phyloP scores from a whole-genome alignment of 2,329 filamentous ascomycete species.

The Colletotrichum sp. region DNA sequence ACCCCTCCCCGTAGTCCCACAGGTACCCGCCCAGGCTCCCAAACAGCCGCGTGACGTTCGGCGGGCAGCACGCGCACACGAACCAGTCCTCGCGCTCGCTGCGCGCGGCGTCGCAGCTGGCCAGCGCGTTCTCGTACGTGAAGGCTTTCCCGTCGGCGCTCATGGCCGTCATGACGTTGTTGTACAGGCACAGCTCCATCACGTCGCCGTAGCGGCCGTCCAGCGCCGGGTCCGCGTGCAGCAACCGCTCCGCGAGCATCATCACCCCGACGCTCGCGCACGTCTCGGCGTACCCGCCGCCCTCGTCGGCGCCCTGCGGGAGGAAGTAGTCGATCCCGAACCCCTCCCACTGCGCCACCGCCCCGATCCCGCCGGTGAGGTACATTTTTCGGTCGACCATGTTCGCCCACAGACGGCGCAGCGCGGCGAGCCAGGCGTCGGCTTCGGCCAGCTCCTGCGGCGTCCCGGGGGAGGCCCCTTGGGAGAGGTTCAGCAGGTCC shows the following conservation, averaged over 20 bases:
- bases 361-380: constrained; percentile 65
- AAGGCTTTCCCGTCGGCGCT: constrained; percentile 60
- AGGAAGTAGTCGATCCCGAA: constrained; percentile 66
- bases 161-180: constrained; percentile 64
- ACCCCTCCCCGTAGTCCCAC: constrained; percentile 49
- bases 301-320: constrained; percentile 63
- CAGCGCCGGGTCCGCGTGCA: constrained; percentile 52
- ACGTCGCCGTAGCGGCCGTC: constrained; percentile 60
- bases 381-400: constrained; percentile 69
- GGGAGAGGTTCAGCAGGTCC: constrained; percentile 52
- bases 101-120: constrained; percentile 53
- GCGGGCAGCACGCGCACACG: constrained; percentile 64
- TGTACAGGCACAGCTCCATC: constrained; percentile 67
- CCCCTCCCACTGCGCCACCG: constrained; percentile 63
- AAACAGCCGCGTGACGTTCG: constrained; percentile 61
- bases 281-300: constrained; percentile 67
- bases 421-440: constrained; percentile 38
- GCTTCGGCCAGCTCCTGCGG: constrained; percentile 25
- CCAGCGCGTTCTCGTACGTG: constrained; percentile 67
- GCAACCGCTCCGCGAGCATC: constrained; percentile 62
- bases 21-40: constrained; percentile 63
- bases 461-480: constrained; percentile 18
- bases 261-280: constrained; percentile 65
- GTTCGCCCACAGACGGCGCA: constrained; percentile 60
- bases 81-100: constrained; percentile 63